Percentiles rank a stretch among this genome's conserved stretches.
phyloP scores from a whole-genome alignment of 139 green algal genomes.

The Closterium sp. region DNA sequence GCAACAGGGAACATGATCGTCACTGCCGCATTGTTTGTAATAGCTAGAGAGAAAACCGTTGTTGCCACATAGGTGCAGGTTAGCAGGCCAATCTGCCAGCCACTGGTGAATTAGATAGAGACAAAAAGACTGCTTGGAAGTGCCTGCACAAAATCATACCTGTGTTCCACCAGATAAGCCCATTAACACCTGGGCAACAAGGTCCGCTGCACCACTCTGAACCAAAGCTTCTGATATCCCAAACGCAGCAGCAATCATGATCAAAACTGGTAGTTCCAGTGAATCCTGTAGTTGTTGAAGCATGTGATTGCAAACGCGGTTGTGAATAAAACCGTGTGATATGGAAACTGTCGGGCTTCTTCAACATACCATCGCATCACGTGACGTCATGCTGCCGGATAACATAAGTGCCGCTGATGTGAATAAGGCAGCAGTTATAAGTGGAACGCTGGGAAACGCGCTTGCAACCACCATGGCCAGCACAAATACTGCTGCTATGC shows the following conservation, averaged over 20 bases:
- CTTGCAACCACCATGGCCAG: conserved; percentile 63
- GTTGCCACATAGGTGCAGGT: background rate
- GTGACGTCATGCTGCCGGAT: conserved; percentile 46
- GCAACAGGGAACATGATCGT: conserved; percentile 66
- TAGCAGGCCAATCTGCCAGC: conserved; percentile 4
- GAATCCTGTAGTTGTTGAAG: conserved; percentile 16
- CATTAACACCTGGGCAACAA: conserved; percentile 24
- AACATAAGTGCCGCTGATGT: conserved; percentile 64
- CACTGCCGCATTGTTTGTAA: conserved; percentile 66
- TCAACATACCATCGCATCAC: conserved; percentile 17
- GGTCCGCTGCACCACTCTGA: conserved; percentile 7
- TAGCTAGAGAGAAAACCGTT: conserved; percentile 60
- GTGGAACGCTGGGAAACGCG: conserved; percentile 56
- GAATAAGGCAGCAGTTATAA: conserved; percentile 61
- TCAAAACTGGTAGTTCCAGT: conserved; percentile 22
- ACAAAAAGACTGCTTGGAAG: background rate
- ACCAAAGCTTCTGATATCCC: conserved; percentile 29
- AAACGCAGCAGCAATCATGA: conserved; percentile 35
- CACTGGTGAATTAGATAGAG: conserved; percentile 13
- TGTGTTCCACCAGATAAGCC: conserved; percentile 8
- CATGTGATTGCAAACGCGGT: no score
- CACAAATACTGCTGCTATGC: conserved; percentile 51
- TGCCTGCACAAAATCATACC: background rate
- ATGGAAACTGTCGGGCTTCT: background rate
- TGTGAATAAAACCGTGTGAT: background rate